Base-by-base conservation (phyloP, 2,329 filamentous ascomycete genomes). In the Pyrenophora tritici-repentis region DNA sequence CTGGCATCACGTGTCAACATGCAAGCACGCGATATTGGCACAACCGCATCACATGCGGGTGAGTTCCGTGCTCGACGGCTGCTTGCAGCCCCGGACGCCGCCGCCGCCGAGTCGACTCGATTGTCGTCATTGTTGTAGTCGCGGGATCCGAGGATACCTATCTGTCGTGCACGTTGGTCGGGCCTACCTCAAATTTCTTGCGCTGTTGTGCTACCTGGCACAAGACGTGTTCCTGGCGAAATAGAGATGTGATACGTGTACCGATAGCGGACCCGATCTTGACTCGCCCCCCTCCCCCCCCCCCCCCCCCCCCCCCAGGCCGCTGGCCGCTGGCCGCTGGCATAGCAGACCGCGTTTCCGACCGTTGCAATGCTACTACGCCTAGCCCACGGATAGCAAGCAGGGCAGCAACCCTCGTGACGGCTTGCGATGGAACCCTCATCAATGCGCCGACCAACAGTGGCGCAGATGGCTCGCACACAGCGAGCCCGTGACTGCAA, bases 401-500 rank as follows among this genome's bases (percentile, higher is more conserved):
- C 26, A 29, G 50, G 47, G 55, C 47, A 40, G 40, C 42, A 47
- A 44, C 44, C 43, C 49, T 48, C 42, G 37, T 47, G 49, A 52
- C 42, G 38, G 35, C 44, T 56, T 43, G 54, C 62, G 53, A 45
- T 47, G 50, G 56, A 53, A 50, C 63, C 64, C 50, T 65, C 61
- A 53, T 65, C 54, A 59, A 59, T 42, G 51, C 42, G 56, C 52
- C 54, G 64, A 51, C 68, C 68, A 71, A 73, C 67, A 49, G 50
- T 34, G 17, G 56, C 47, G 33, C 65, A 59, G 41, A 58, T 48
- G 40, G 42, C 61, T 59, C 44, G 62, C 62, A 65, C 61, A 65
- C 64, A 40, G 48, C 47, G 36, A 59, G 66, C 70, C 70, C 68
- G 68, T 73, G 70, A 73, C 67, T 59, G 61, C 42, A 53, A 44